These are phyloP conservation scores for Phytophthora pini DNA, from an alignment of 352 stramenopile species.

Conservation along the genomic window DNA sequence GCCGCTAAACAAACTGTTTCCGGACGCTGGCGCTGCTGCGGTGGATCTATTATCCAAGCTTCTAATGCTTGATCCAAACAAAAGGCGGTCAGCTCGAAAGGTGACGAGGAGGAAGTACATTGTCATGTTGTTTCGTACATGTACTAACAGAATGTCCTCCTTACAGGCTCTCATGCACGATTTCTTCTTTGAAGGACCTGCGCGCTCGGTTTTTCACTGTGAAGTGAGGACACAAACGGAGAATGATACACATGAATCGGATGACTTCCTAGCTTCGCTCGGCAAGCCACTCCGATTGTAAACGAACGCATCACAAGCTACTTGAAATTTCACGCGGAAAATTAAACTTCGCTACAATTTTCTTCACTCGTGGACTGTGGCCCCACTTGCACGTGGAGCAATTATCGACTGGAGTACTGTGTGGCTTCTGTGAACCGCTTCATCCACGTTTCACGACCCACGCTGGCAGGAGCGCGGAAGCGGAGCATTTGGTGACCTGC, in stretches of 20 bases:
- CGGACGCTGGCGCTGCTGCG: conserved; percentile 42
- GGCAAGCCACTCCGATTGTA: conserved; percentile 38
- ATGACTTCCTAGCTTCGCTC: conserved; percentile 42
- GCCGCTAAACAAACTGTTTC: conserved; percentile 50
- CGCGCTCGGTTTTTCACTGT: conserved; percentile 28
- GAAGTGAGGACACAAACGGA: background rate
- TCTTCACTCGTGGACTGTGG: background rate
- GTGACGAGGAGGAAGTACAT: conserved; percentile 20
- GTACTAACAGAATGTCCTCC: background rate
- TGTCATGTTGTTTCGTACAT: background rate
- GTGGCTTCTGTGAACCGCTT: conserved; percentile 78
- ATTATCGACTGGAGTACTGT: conserved; percentile 48
- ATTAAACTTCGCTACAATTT: conserved; percentile 9
- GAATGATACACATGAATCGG: conserved; percentile 14
- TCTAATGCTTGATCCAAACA: conserved; percentile 31
- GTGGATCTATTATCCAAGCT: conserved; percentile 62
- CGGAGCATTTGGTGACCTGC: conserved; percentile 68
- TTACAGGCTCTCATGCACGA: conserved; percentile 48
- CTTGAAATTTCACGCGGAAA: conserved; percentile 8
- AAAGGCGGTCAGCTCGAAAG: conserved; percentile 48
- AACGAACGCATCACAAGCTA: conserved; percentile 15
- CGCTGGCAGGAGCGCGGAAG: conserved; percentile 74
- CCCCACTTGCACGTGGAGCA: background rate
- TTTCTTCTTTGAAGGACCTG: conserved; percentile 52
- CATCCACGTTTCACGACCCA: conserved; percentile 79